Evolutionary conservation across 352 stramenopile genomes (phyloP), one percentile per base, ranked within the genome.

Genomic region (Phytophthora brassicae): DNA sequence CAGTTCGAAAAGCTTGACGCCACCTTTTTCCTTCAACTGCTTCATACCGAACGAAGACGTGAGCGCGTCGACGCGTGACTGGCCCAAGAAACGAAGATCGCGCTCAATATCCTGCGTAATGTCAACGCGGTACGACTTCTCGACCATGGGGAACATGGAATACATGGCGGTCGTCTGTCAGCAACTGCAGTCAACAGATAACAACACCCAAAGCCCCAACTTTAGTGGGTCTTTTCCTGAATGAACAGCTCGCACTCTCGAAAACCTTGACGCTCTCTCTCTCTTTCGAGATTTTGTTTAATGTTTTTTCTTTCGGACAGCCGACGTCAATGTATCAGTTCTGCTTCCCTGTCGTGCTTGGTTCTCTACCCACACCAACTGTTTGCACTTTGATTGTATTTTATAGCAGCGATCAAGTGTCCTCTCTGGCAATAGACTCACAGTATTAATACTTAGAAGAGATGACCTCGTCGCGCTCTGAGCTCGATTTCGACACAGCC

Each of bases 111-210:
- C 79, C 11, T 86, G 72, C 28, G 81, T 92, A 59, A 95, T 86
- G 24, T 80, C 70, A 60, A 86, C 74, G 45, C 81, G 77, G 60
- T 90, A 93, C 42, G 84, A 88, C 69, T 93, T 93, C 69, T 93
- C 84, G 33, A 95, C 84, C 54, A 90, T 78, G 51, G 81, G 82
- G 72, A 93, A 93, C 79, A 95, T 90, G 43, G 83, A 90, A 64
- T 83, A 87, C 64, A 78, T 73, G 35, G 29, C 44, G 48, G 46
- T 47, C 19, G 24, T n/a, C 20, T 23, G 12, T 36, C n/a, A n/a
- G n/a, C n/a, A n/a, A n/a, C n/a, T n/a, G 35, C 12, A 17, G 35
- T 43, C 36, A 43, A n/a, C n/a, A n/a, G n/a, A n/a, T n/a, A n/a
- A n/a, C n/a, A n/a, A n/a, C n/a, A n/a, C n/a, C n/a, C n/a, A n/a